Evolutionary conservation across 805 yeast species (phyloP).

Genomic region (Candida alai): DNA sequence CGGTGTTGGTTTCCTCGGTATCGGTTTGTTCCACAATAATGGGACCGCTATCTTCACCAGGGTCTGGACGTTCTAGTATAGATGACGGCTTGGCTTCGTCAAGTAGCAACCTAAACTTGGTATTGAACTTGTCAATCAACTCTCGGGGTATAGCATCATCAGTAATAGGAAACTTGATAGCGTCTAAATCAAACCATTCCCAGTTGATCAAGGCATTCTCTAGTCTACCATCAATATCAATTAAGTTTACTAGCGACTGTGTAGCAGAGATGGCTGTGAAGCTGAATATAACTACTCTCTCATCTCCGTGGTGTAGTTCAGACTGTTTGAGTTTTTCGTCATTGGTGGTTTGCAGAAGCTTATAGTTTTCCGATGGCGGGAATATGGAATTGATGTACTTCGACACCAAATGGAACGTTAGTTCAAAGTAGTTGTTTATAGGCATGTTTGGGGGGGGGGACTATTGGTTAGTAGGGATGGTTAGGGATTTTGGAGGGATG

Average conservation of each 20-base stretch:
- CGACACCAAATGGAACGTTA: constrained; percentile 18
- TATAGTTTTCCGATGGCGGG: constrained; percentile 9
- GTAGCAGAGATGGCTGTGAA: constrained; percentile 7
- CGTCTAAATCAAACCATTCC: constrained; percentile 14
- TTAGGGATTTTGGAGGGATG: too few species aligned
- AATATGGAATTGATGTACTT: constrained; percentile 17
- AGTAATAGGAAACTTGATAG: constrained; percentile 20
- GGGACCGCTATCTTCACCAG: constrained; percentile 5
- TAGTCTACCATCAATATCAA: constrained; percentile 11
- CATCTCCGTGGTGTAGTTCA: constrained; percentile 6
- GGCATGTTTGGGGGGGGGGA: constrained; percentile 9
- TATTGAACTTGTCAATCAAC: constrained; percentile 19
- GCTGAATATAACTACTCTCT: constrained; percentile 8
- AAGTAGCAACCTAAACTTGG: constrained; percentile 8
- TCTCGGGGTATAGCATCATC: constrained; percentile 18
- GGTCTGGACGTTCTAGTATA: constrained; percentile 6
- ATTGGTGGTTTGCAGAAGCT: constrained; percentile 5
- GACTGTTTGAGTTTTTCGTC: constrained; percentile 13
- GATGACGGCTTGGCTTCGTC: constrained; percentile 9
- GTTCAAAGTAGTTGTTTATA: constrained; percentile 18
- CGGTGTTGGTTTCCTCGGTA: constrained; percentile 3
- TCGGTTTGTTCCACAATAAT: constrained; percentile 7
- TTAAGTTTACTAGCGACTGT: constrained; percentile 10
- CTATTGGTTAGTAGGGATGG: too few species aligned
- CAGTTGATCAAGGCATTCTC: constrained; percentile 22